Conservation (phyloP, 2,329 filamentous ascomycete species). For the Macrophomina phaseolina region DNA sequence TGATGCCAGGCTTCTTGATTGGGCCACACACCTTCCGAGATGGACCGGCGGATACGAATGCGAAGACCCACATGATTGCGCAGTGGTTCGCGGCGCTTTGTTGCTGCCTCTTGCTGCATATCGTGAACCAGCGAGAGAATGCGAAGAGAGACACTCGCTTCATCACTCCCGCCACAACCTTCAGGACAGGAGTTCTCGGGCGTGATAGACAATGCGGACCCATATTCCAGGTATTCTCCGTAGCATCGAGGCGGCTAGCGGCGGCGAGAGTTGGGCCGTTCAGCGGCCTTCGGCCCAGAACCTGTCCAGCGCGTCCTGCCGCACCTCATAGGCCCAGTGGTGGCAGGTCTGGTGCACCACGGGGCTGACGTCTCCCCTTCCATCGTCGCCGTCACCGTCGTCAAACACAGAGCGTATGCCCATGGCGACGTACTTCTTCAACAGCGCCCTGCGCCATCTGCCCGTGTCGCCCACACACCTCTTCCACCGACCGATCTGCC, state of each 20-base stretch:
- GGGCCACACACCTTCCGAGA: conserved; percentile 5
- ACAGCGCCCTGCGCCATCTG: conserved; percentile 56
- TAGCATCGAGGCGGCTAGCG: neutral
- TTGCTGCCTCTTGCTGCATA: neutral
- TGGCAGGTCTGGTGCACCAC: conserved; percentile 64
- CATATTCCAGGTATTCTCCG: neutral
- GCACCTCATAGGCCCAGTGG: conserved; percentile 61
- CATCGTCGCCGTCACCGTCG: conserved; percentile 48
- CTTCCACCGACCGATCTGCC: conserved; percentile 59
- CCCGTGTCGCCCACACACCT: conserved; percentile 60
- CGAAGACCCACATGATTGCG: conserved; percentile 7
- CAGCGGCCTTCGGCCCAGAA: conserved; percentile 47
- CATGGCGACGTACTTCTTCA: conserved; percentile 58
- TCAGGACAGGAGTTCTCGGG: neutral
- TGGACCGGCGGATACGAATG: neutral
- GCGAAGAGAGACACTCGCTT: neutral
- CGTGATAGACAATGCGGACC: neutral
- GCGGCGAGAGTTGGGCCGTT: neutral
- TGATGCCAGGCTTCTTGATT: neutral
- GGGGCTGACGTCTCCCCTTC: conserved; percentile 54
- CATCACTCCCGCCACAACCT: neutral
- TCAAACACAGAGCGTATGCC: conserved; percentile 58
- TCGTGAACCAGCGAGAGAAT: neutral
- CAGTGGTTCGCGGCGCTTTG: conserved; percentile 14
- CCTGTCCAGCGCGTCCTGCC: conserved; percentile 56